phyloP scores from a whole-genome alignment of 805 yeast species.

The Yamadazyma sp. region DNA sequence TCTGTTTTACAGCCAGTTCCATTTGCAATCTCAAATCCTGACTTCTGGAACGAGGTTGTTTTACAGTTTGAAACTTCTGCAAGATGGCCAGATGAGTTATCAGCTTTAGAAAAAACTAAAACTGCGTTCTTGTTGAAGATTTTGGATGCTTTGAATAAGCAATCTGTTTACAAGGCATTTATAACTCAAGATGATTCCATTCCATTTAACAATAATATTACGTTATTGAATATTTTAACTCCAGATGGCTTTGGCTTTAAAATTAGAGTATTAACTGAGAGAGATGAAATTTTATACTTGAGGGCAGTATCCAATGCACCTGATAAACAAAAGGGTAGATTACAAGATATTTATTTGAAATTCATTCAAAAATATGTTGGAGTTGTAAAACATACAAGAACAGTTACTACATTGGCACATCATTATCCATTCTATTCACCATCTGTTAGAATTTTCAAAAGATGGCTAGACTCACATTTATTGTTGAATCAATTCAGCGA shows the following conservation, averaged over 20 bases:
- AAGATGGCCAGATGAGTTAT: slow-evolving; percentile 94
- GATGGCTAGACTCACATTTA: slow-evolving; percentile 85
- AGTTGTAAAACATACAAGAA: slow-evolving; percentile 75
- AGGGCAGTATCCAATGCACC: slow-evolving; percentile 64
- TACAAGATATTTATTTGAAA: slow-evolving; percentile 60
- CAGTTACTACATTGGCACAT: slow-evolving; percentile 66
- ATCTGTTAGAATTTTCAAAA: slow-evolving; percentile 79
- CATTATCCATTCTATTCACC: slow-evolving; percentile 73
- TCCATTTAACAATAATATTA: slow-evolving; percentile 61
- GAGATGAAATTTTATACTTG: slow-evolving; percentile 73
- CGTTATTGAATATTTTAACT: slow-evolving; percentile 62
- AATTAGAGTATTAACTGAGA: slow-evolving; percentile 72
- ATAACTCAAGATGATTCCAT: slow-evolving; percentile 64
- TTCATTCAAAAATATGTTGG: slow-evolving; percentile 66
- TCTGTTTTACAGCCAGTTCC: slow-evolving; percentile 80
- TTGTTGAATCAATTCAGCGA: slow-evolving; percentile 70
- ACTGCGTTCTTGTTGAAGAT: slow-evolving; percentile 83
- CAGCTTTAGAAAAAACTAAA: slow-evolving; percentile 83
- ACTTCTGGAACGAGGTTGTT: slow-evolving; percentile 75
- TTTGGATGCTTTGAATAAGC: slow-evolving; percentile 42
- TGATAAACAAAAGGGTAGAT: slow-evolving; percentile 54
- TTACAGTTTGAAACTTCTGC: slow-evolving; percentile 84
- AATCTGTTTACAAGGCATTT: slow-evolving; percentile 53
- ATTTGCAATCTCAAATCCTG: slow-evolving; percentile 69
- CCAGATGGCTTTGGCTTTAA: slow-evolving; percentile 91